Conservation (phyloP, 345 rosid genomes). For the Citropsis articulata region DNA sequence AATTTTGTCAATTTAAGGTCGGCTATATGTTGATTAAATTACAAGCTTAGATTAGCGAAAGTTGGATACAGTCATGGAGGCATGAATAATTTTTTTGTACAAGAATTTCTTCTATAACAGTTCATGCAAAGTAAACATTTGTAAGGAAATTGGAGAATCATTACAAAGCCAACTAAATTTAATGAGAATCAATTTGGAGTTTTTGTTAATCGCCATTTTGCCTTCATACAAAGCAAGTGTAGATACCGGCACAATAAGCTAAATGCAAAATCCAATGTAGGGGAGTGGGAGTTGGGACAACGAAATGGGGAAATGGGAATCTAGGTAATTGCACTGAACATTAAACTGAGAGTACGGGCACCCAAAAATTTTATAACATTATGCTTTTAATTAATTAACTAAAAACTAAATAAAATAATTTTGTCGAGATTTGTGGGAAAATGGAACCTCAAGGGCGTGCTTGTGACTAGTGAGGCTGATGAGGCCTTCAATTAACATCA, state of each 20-base stretch:
- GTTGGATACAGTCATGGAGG: not conserved
- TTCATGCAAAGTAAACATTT: not conserved
- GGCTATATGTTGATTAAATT: not conserved
- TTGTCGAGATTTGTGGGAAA: constrained; percentile 30
- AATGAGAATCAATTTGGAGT: not conserved
- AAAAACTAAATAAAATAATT: not conserved
- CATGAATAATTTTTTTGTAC: not conserved
- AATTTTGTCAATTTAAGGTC: not conserved
- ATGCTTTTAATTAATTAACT: not conserved
- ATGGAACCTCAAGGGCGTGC: constrained; percentile 41
- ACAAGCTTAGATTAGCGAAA: not conserved
- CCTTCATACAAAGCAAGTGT: not conserved
- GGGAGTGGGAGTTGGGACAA: not conserved
- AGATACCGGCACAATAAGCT: not conserved
- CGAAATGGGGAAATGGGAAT: constrained; percentile 26
- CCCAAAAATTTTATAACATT: too few relatives aligned
- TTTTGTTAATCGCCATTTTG: not conserved
- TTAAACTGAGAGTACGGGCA: not conserved
- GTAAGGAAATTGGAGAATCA: not conserved
- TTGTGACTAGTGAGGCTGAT: constrained; percentile 5
- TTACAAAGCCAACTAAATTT: not conserved
- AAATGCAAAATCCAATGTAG: not conserved
- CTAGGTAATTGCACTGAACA: constrained; percentile 24
- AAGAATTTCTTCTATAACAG: not conserved
- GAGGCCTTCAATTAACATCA: constrained; percentile 6